Percentiles rank a stretch among this genome's conserved stretches.
Conservation (phyloP, 805 yeast species). For the Candida oleophila region DNA sequence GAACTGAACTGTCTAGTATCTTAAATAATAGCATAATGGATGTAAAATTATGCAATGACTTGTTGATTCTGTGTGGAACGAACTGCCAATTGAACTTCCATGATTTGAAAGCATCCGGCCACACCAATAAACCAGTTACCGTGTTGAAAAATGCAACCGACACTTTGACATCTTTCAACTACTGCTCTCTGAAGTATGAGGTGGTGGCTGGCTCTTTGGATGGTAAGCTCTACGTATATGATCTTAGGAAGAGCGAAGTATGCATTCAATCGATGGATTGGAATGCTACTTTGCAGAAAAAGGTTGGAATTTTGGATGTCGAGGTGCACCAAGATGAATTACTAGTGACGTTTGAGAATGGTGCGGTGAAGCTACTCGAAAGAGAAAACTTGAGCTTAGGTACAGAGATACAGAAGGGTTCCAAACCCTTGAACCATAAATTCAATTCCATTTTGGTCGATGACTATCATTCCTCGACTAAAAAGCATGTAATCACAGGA, state of each 20-base stretch:
- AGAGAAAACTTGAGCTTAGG: not conserved
- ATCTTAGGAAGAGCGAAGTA: constrained; percentile 19
- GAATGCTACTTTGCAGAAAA: not conserved
- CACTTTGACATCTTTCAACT: constrained; percentile 21
- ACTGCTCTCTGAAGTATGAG: constrained; percentile 4
- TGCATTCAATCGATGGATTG: constrained; percentile 8
- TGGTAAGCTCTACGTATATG: constrained; percentile 20
- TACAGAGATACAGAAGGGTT: not conserved
- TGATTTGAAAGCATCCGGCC: constrained; percentile 17
- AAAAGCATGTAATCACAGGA: constrained; percentile 14
- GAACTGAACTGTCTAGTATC: constrained; percentile 5
- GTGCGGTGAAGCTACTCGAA: constrained; percentile 7
- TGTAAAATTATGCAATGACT: constrained; percentile 15
- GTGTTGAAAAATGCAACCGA: constrained; percentile 20
- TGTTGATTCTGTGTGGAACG: constrained; percentile 25
- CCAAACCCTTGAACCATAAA: constrained; percentile 6
- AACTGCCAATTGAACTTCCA: constrained; percentile 21
- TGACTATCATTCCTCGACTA: constrained; percentile 4
- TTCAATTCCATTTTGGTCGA: constrained; percentile 9
- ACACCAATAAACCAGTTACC: constrained; percentile 11
- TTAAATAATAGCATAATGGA: constrained; percentile 18
- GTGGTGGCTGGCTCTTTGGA: constrained; percentile 21
- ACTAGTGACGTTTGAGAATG: constrained; percentile 11
- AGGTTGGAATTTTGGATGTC: constrained; percentile 5
- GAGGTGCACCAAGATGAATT: not conserved